Percentiles rank a stretch among this genome's conserved stretches.
These are phyloP conservation scores for Anaeromyces robustus DNA, from an alignment of 192 early-diverging fungal genomes.

Conservation along the genomic window DNA sequence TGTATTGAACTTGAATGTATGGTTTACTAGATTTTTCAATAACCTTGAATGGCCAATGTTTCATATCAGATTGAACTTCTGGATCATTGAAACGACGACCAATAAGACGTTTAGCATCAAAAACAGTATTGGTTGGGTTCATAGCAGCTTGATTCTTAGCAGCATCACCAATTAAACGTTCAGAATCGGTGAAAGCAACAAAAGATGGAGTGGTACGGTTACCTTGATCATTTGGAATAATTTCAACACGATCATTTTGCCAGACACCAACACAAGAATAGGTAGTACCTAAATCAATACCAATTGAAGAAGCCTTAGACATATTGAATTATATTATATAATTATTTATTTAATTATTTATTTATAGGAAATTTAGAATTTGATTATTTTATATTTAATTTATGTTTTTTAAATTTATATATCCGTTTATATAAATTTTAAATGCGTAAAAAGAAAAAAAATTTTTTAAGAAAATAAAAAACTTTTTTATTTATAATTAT, in stretches of 20 bases:
- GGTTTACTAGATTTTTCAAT: slow-evolving; percentile 77
- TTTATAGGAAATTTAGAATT: too few species aligned
- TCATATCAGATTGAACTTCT: slow-evolving; percentile 98
- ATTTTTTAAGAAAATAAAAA: too few species aligned
- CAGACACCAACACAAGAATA: slow-evolving; percentile 81
- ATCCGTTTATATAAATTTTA: too few species aligned
- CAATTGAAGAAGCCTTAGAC: slow-evolving; percentile 31
- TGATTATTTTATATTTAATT: too few species aligned
- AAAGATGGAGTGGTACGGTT: slow-evolving; percentile 97
- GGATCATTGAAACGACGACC: slow-evolving; percentile 59
- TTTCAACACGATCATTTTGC: slow-evolving; percentile 40
- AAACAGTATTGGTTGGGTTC: too few species aligned
- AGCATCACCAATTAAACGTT: slow-evolving; percentile 32
- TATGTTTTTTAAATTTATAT: too few species aligned
- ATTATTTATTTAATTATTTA: too few species aligned
- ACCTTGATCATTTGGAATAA: slow-evolving; percentile 24
- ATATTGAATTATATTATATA: neutral
- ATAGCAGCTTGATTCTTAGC: too few species aligned
- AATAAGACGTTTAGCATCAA: too few species aligned
- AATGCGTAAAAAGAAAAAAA: too few species aligned
- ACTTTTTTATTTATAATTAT: too few species aligned
- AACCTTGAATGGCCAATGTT: slow-evolving; percentile 98
- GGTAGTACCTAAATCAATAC: slow-evolving; percentile 96
- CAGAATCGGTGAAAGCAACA: slow-evolving; percentile 89
- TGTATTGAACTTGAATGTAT: slow-evolving; percentile 63